A percentile compares a stretch with the other conserved stretches of the same genome.
These are phyloP conservation scores for Stagonosporopsis vannaccii DNA, from an alignment of 2,329 filamentous ascomycete species.

Conservation along the genomic window DNA sequence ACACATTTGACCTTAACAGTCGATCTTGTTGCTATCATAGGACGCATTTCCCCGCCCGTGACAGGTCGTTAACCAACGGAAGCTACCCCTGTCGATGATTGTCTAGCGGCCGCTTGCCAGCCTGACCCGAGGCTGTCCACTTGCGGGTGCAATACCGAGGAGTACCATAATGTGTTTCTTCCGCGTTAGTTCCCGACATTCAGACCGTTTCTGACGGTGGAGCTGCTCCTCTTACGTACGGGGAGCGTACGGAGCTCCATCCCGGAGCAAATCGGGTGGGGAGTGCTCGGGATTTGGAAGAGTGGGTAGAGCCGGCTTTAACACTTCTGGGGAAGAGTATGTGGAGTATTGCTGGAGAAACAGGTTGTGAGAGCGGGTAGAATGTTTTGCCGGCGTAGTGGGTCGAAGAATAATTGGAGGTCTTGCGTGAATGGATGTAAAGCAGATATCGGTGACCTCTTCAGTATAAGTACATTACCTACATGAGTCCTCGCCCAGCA, in stretches of 20 bases:
- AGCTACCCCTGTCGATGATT: conserved; percentile 32
- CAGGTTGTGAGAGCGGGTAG: background rate
- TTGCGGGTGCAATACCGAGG: conserved; percentile 12
- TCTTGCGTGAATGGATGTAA: background rate
- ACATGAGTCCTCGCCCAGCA: background rate
- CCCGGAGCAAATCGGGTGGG: conserved; percentile 15
- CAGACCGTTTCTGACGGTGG: conserved; percentile 7
- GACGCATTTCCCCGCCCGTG: conserved; percentile 2
- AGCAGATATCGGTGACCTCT: background rate
- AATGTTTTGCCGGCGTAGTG: background rate
- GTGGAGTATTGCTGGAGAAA: background rate
- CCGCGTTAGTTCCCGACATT: conserved; percentile 22
- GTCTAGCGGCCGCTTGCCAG: conserved; percentile 27
- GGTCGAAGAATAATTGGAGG: background rate
- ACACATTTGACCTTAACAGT: background rate
- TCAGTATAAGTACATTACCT: background rate
- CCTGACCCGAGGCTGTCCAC: conserved; percentile 28
- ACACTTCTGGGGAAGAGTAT: background rate
- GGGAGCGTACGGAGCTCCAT: conserved; percentile 10
- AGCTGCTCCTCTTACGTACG: conserved; percentile 12
- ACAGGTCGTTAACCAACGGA: conserved; percentile 15
- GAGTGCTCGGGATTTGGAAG: background rate
- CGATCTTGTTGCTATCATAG: background rate
- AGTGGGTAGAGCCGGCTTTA: conserved; percentile 17
- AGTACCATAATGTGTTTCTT: conserved; percentile 3